A percentile compares a stretch with the other conserved stretches of the same genome.
phyloP scores from a whole-genome alignment of 176 grass and related monocot species.

The Phoenix roebelenii region DNA sequence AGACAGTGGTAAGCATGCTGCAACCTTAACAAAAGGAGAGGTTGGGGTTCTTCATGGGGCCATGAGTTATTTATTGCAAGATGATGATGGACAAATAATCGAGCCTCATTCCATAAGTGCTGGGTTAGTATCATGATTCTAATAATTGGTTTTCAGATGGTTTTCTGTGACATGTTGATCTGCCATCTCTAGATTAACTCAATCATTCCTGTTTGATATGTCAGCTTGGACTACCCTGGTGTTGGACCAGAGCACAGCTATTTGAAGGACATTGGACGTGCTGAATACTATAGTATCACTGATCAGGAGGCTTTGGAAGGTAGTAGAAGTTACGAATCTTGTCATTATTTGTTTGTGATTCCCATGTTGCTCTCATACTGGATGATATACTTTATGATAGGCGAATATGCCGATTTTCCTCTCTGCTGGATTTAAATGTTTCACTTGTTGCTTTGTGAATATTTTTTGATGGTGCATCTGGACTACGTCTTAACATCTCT shows the following conservation, averaged over 20 bases:
- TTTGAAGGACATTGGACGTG: constrained; percentile 84
- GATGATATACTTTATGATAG: too few relatives aligned
- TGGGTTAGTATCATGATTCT: constrained; percentile 41
- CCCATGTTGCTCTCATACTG: too few relatives aligned
- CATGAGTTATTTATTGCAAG: constrained; percentile 89
- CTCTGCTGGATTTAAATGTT: too few relatives aligned
- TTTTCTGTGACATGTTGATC: not conserved
- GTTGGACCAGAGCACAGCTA: constrained; percentile 97
- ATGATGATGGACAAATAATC: constrained; percentile 92
- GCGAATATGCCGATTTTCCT: too few relatives aligned
- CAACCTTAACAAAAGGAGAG: constrained; percentile 84
- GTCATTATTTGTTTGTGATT: not conserved
- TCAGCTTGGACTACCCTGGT: constrained; percentile 87
- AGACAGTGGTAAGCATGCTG: constrained; percentile 83
- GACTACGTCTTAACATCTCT: too few relatives aligned
- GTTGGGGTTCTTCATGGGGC: constrained; percentile 95
- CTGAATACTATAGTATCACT: constrained; percentile 86
- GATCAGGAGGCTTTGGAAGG: constrained; percentile 91
- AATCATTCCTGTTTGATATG: constrained; percentile 11
- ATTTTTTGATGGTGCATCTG: too few relatives aligned
- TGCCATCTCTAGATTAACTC: not conserved
- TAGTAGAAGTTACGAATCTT: constrained; percentile 13
- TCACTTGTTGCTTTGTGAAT: too few relatives aligned
- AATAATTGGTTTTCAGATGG: not conserved
- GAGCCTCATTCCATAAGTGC: constrained; percentile 98